phyloP scores from a whole-genome alignment of 1,284 basidiomycete genomes.

The Phenoliferia sp. region DNA sequence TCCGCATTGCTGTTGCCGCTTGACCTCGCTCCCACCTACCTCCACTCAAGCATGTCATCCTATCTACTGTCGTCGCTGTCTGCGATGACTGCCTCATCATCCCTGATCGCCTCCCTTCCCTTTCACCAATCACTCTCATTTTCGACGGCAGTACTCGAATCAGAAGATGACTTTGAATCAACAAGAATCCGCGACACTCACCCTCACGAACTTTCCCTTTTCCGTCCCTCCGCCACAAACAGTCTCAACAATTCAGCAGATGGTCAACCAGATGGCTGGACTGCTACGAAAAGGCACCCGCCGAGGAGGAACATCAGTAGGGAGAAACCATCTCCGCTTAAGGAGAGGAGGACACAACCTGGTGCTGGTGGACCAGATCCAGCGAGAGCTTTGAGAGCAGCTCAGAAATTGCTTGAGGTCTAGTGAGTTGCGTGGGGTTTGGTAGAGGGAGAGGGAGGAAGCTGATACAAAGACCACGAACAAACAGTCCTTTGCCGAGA shows the following conservation, averaged over 20 bases:
- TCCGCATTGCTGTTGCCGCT: neutral
- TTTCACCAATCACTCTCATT: constrained; percentile 13
- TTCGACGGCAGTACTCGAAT: constrained; percentile 19
- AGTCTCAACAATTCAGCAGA: neutral
- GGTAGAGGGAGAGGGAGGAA: neutral
- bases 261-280: constrained; percentile 11
- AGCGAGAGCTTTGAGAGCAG: neutral
- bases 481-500: constrained; percentile 30
- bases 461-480: neutral
- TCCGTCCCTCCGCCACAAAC: constrained; percentile 7
- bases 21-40: neutral
- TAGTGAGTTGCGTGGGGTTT: neutral
- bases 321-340: constrained; percentile 22
- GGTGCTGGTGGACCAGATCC: constrained; percentile 15
- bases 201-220: constrained; percentile 30
- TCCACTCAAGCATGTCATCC: neutral
- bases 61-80: constrained; percentile 11
- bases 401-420: neutral
- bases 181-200: constrained; percentile 30
- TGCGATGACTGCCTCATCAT: constrained; percentile 8
- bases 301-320: constrained; percentile 8
- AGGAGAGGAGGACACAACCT: constrained; percentile 11
- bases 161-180: constrained; percentile 25
- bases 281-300: constrained; percentile 14
- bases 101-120: constrained; percentile 5